A percentile compares a stretch with the other conserved stretches of the same genome.
Evolutionary conservation across 23 red algal species (phyloP).

Genomic region (Gracilaria gracilis): DNA sequence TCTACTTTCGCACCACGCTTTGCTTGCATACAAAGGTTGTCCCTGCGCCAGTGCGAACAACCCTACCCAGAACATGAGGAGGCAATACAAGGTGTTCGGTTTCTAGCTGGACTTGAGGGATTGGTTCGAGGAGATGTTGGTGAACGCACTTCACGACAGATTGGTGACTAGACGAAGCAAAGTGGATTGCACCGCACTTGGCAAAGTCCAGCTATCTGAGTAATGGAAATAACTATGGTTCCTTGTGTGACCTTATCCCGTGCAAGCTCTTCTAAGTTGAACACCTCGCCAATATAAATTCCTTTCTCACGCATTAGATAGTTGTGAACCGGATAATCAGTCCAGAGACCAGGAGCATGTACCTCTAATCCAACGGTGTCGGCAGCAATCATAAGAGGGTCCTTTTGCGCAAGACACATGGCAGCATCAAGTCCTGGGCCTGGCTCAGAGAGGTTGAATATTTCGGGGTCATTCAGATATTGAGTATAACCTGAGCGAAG

Average conservation of each 20-base stretch:
- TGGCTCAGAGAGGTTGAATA: neutral
- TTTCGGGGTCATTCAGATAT: slow-evolving; percentile 1
- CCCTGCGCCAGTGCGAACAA: too few relatives aligned
- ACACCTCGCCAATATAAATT: slow-evolving; percentile 26
- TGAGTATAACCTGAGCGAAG: neutral
- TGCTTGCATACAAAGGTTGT: too few relatives aligned
- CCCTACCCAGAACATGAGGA: too few relatives aligned
- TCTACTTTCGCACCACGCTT: too few relatives aligned
- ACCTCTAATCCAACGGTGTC: slow-evolving; percentile 10
- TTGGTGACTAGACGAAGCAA: neutral
- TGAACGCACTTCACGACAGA: too few relatives aligned
- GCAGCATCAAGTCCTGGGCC: neutral
- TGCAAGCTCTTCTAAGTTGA: neutral
- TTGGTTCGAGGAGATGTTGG: too few relatives aligned
- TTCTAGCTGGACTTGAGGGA: too few relatives aligned
- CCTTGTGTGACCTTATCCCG: neutral
- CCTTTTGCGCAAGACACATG: neutral
- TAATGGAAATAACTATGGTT: neutral
- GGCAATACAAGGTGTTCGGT: too few relatives aligned
- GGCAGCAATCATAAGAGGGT: neutral
- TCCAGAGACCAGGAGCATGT: neutral
- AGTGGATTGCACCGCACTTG: slow-evolving; percentile 12
- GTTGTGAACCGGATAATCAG: neutral
- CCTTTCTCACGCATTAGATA: neutral
- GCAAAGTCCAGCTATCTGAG: neutral